Conservation (phyloP, 2,329 filamentous ascomycete species). For the Sporothrix luriei region DNA sequence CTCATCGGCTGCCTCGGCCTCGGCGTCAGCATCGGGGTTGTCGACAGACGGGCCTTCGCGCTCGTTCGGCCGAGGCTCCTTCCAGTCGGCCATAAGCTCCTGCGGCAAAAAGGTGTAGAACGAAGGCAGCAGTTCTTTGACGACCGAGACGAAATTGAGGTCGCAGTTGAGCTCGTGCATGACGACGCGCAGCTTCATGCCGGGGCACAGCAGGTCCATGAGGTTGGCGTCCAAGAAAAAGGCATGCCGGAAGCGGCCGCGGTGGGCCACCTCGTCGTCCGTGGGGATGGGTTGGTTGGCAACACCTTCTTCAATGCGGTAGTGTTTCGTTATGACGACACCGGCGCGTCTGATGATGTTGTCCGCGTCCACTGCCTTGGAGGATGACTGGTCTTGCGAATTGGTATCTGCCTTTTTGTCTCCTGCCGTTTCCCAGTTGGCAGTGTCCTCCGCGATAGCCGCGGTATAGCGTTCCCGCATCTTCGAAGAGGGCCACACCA, state of each 20-base stretch:
- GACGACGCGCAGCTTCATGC: conserved; percentile 63
- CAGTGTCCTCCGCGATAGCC: conserved; percentile 31
- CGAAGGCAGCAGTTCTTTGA: conserved; percentile 58
- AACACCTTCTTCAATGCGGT: conserved; percentile 54
- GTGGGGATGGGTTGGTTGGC: conserved; percentile 46
- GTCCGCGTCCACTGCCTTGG: conserved; percentile 35
- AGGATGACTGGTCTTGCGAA: neutral
- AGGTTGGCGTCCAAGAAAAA: conserved; percentile 70
- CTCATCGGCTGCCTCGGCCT: conserved; percentile 37
- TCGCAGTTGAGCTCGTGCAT: conserved; percentile 62
- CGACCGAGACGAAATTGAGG: conserved; percentile 64
- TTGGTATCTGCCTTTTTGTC: neutral
- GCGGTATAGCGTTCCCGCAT: conserved; percentile 50
- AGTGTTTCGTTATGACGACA: conserved; percentile 48
- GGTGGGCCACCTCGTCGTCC: conserved; percentile 38
- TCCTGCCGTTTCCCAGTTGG: neutral
- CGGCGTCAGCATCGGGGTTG: conserved; percentile 40
- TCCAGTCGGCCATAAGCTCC: conserved; percentile 68
- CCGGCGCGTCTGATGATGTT: conserved; percentile 50
- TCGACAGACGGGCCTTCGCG: conserved; percentile 52
- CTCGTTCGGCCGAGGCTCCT: conserved; percentile 53
- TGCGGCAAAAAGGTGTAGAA: conserved; percentile 70
- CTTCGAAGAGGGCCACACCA: conserved; percentile 52
- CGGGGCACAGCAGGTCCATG: conserved; percentile 58
- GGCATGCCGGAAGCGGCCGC: conserved; percentile 37